A percentile compares a stretch with the other conserved stretches of the same genome.
phyloP scores from a whole-genome alignment of 768 basidiomycete genomes.

The Pulveroboletus ravenelii region DNA sequence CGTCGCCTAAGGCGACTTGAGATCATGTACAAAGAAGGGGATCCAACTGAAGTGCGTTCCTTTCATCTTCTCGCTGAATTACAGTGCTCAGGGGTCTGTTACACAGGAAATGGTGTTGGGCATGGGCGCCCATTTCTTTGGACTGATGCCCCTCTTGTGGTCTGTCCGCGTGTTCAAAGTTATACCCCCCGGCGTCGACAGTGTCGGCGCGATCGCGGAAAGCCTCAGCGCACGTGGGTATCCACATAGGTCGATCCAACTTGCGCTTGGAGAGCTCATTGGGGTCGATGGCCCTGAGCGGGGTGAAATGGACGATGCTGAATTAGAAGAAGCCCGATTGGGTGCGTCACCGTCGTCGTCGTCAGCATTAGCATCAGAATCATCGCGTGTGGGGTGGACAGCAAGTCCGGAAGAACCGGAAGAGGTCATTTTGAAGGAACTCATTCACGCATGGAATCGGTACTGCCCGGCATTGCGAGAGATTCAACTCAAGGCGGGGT shows the following conservation, averaged over 20 bases:
- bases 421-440: constrained; percentile 28
- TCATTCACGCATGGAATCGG: constrained; percentile 42
- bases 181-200: constrained; percentile 12
- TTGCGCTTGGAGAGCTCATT: constrained; percentile 10
- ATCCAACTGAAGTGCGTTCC: constrained; percentile 41
- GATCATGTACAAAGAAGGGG: constrained; percentile 35
- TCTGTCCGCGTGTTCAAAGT: constrained; percentile 37
- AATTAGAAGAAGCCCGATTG: constrained; percentile 19
- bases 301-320: constrained; percentile 18
- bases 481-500: constrained; percentile 39
- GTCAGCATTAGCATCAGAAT: background rate
- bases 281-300: constrained; percentile 10
- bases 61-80: background rate
- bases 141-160: constrained; percentile 32
- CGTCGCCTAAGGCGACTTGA: constrained; percentile 33
- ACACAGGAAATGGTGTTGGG: constrained; percentile 36
- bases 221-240: constrained; percentile 4
- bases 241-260: constrained; percentile 10
- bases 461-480: constrained; percentile 36
- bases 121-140: constrained; percentile 42
- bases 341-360: background rate
- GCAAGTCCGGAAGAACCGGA: constrained; percentile 17
- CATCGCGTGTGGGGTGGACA: background rate
- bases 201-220: constrained; percentile 2
- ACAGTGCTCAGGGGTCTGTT: background rate